phyloP scores from a whole-genome alignment of 768 basidiomycete species.

The Inosperma sp. region DNA sequence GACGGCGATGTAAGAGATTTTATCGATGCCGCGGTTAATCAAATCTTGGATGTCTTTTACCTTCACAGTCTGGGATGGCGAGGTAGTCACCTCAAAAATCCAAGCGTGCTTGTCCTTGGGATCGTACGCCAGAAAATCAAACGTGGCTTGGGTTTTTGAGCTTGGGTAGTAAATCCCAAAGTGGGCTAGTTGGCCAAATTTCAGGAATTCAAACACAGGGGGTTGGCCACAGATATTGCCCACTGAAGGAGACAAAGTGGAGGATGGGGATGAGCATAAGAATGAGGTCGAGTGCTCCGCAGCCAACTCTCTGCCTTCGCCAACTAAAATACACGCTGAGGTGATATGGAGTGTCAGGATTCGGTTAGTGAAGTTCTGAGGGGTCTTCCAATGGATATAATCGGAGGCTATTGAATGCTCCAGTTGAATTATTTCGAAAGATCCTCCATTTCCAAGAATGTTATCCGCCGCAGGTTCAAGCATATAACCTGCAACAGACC shows the following conservation, averaged over 20 bases:
- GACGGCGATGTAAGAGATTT: constrained; percentile 2
- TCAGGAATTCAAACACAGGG: neutral
- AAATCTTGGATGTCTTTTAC: neutral
- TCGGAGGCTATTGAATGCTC: neutral
- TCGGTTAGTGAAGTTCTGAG: neutral
- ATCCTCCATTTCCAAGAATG: neutral
- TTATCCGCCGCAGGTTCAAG: neutral
- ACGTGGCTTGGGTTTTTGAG: neutral
- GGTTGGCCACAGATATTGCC: neutral
- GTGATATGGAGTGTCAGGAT: neutral
- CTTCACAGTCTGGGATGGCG: neutral
- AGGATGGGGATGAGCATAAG: too few relatives aligned
- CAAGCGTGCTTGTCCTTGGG: constrained; percentile 2
- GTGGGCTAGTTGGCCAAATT: neutral
- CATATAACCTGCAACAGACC: neutral
- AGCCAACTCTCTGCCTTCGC: too few relatives aligned
- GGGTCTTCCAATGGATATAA: neutral
- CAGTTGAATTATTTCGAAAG: neutral
- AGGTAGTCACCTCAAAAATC: constrained; percentile 3
- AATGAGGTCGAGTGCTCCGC: too few relatives aligned
- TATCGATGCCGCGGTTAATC: neutral
- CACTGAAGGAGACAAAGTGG: too few relatives aligned
- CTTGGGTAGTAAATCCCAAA: neutral
- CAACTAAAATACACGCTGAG: neutral
- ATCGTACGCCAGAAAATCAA: neutral